Percentiles rank a stretch among this genome's conserved stretches.
These are phyloP conservation scores for Skeletonema tropicum DNA, from an alignment of 108 stramenopile species.

Conservation along the genomic window DNA sequence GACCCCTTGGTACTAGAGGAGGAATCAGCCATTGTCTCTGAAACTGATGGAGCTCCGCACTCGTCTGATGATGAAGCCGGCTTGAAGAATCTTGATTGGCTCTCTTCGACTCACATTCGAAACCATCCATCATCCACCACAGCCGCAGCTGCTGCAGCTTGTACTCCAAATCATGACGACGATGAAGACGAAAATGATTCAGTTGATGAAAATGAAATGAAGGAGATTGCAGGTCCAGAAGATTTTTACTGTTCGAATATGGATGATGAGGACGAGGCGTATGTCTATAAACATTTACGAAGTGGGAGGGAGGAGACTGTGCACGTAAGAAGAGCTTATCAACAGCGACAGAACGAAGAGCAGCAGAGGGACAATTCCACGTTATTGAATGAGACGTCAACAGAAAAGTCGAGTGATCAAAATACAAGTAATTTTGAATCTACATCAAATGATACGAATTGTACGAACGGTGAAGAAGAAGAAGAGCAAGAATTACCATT, in stretches of 20 bases:
- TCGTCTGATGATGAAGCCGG: slow-evolving; percentile 13
- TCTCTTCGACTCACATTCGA: slow-evolving; percentile 2
- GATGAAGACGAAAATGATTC: slow-evolving; percentile 13
- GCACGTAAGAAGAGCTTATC: slow-evolving; percentile 8
- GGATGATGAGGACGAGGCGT: slow-evolving; percentile 88
- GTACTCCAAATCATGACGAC: slow-evolving; percentile 6
- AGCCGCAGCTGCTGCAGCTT: background rate
- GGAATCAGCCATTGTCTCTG: slow-evolving; percentile 35
- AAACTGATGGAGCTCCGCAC: slow-evolving; percentile 36
- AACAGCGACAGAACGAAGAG: background rate
- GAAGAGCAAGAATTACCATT: background rate
- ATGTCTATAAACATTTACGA: slow-evolving; percentile 80
- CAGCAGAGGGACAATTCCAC: background rate
- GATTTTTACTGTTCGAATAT: slow-evolving; percentile 45
- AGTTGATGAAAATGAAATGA: slow-evolving; percentile 21
- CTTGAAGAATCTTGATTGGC: slow-evolving; percentile 10
- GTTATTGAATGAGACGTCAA: background rate
- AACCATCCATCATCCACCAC: background rate
- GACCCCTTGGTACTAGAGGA: background rate
- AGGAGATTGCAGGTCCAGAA: slow-evolving; percentile 11
- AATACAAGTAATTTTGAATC: background rate
- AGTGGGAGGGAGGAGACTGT: slow-evolving; percentile 60
- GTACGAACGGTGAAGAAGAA: background rate
- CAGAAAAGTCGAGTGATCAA: background rate
- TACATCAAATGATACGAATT: background rate